A percentile compares a stretch with the other conserved stretches of the same genome.
phyloP scores from a whole-genome alignment of 2,329 filamentous ascomycete species.

The Colletotrichum chlorophyti region DNA sequence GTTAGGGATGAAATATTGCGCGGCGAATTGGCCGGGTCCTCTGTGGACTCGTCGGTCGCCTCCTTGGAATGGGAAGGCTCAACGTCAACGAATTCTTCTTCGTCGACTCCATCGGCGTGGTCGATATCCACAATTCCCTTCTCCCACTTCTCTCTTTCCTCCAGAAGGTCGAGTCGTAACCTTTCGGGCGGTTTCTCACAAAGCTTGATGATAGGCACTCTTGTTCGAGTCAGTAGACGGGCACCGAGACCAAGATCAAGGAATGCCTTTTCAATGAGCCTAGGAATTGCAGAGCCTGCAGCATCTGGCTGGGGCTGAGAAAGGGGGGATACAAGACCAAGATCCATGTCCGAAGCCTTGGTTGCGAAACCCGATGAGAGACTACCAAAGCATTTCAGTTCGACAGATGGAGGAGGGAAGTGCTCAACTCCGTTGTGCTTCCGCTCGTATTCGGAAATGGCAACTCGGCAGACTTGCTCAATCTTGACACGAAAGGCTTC shows the following conservation, averaged over 20 bases:
- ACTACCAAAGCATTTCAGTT: conserved; percentile 82
- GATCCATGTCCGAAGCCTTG: conserved; percentile 89
- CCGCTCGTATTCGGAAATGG: conserved; percentile 60
- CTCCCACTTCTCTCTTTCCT: conserved; percentile 77
- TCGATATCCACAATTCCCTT: conserved; percentile 52
- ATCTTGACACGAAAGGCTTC: conserved; percentile 72
- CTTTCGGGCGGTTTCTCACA: conserved; percentile 73
- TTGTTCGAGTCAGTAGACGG: conserved; percentile 76
- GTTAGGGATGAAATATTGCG: background rate
- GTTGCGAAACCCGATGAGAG: conserved; percentile 86
- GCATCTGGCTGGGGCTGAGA: conserved; percentile 61
- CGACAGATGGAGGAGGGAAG: conserved; percentile 64
- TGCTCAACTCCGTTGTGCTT: conserved; percentile 44
- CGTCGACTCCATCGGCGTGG: conserved; percentile 41
- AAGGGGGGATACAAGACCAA: conserved; percentile 74
- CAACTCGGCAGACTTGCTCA: conserved; percentile 68
- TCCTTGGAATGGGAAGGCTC: conserved; percentile 1
- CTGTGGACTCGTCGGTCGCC: background rate
- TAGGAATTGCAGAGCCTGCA: conserved; percentile 69
- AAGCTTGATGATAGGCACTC: conserved; percentile 88
- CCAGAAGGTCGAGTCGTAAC: conserved; percentile 65
- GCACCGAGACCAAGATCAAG: conserved; percentile 77
- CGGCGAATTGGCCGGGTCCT: background rate
- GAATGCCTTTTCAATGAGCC: conserved; percentile 77
- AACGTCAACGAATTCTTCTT: conserved; percentile 27